Evolutionary conservation across 1,284 basidiomycete species (phyloP), one percentile per base, ranked within the genome.

Genomic region (Neonothopanus nambi): DNA sequence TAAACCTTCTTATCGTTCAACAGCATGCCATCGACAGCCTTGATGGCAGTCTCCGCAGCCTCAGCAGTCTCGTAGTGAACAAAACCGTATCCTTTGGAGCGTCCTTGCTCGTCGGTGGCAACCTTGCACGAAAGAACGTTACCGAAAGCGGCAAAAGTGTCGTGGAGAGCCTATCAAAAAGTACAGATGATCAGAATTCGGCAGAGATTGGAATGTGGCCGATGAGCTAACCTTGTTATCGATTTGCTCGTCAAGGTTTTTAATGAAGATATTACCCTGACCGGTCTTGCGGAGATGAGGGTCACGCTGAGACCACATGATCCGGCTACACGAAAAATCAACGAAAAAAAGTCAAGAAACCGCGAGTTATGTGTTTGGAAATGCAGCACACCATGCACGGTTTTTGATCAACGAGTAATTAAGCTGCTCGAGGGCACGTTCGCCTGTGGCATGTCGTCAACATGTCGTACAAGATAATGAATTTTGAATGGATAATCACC

Each of bases 231-330:
- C 89, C 87, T 99, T 99, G 85, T 99, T 99, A 79, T 99, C 97
- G 65, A 99, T 99, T 59, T 83, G 82, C 74, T 97, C 93, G 71
- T 99, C 97, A 63, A 99, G 79, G 79, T 99, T 99, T 82, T 99
- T 99, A 81, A 99, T 99, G 79, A 99, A 99, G 70, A 99, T 96
- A 77, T 99, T 99, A 74, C 97, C 97, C 78, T 98, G 95, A 62
- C 95, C 95, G 61, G 95, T 98, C 85, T 99, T 98, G 76, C 97
- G 94, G 68, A 99, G 86, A 65, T 94, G 93, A 59, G 97, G 97
- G 80, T 99, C 97, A 72, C 97, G 93, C 85, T 99, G 96, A 67
- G 95, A 98, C 95, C 97, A 98, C 97, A 99, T 99, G 81, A 99
- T 99, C 68, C 97, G 95, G 82, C 89, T 92, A 62, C 57, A 51